Base-by-base conservation (phyloP, 2,329 filamentous ascomycete species). In the Cercospora brassicicola region DNA sequence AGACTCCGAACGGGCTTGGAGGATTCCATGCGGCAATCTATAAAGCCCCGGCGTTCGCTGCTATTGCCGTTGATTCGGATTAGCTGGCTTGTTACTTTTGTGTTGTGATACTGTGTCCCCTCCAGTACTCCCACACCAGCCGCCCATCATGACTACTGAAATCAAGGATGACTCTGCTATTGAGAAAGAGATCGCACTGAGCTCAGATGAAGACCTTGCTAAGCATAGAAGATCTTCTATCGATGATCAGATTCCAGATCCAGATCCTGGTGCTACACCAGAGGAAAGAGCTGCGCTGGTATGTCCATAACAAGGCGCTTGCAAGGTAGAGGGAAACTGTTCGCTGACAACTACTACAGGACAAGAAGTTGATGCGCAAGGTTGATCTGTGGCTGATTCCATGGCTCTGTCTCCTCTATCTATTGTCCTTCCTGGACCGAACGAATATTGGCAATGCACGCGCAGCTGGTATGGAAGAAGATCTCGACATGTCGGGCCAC, bases 401-500 rank as follows among this genome's bases (percentile, higher is more conserved):
- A 2, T 80, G 84, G 65, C 78, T 88, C 1, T 78, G 85, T n/a
- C 65, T 86, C 53, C 85, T 88, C 79, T 87, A 87, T 72, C 79
- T 87, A 1, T 79, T 87, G 67, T 86, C 86, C 76, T 87, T 96
- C 77, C 80, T 97, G 48, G 66, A 67, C 26, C 67, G 63, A n/a
- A 69, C 66, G 26, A 70, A 69, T 31, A 72, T 72, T 48, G 73
- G 91, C 59, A 95, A 84, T 80, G 92, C 86, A 3, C 87, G 87
- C 74, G 81, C 88, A 39, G 85, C 83, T 30, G 85, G 86, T 26
- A 78, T 88, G 5, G 77, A 83, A 62, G 74, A 83, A 10, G 88
- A 91, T 67, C 81, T 94, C 8, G 73, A 85, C 36, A 87, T 95
- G 83, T 84, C 84, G 0, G 84, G 86, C 2, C 80, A 83, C 7